Conservation (phyloP, 371 early-diverging fungal species). For the Phascolomyces articulosus region DNA sequence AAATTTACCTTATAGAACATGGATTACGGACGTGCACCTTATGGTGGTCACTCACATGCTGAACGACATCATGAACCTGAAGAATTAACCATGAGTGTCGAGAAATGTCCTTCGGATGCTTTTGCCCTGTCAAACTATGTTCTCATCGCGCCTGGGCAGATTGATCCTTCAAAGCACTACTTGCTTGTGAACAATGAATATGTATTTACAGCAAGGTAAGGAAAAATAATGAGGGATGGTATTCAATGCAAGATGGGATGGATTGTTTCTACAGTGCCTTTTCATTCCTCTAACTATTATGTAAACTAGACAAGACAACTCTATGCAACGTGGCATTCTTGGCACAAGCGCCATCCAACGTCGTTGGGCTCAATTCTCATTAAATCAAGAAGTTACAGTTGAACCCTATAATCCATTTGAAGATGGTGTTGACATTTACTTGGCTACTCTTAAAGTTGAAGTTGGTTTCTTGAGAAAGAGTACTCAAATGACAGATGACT, state of each 20-base stretch:
- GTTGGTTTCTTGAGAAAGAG: constrained; percentile 62
- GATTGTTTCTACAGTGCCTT: too few species aligned
- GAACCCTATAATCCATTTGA: constrained; percentile 74
- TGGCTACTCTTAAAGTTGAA: constrained; percentile 76
- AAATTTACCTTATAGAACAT: background rate
- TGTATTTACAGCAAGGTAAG: constrained; percentile 80
- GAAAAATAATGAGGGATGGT: too few species aligned
- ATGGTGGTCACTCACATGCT: background rate
- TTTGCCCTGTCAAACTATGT: constrained; percentile 83
- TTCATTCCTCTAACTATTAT: background rate
- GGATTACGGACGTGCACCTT: constrained; percentile 1
- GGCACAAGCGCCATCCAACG: constrained; percentile 84
- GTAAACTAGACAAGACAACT: constrained; percentile 54
- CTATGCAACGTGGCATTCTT: constrained; percentile 65
- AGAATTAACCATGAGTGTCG: constrained; percentile 13
- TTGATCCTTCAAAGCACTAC: constrained; percentile 69
- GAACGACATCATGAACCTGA: background rate
- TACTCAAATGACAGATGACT: constrained; percentile 58
- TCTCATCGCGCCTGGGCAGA: constrained; percentile 73
- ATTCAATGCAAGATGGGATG: background rate
- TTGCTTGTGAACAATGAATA: constrained; percentile 75
- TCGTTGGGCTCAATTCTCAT: constrained; percentile 84
- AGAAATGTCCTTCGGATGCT: constrained; percentile 63
- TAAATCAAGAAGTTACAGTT: constrained; percentile 81
- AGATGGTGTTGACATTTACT: constrained; percentile 64